Base-by-base conservation (phyloP, 176 grass and related monocot genomes). In the Aegilops tauschii region DNA sequence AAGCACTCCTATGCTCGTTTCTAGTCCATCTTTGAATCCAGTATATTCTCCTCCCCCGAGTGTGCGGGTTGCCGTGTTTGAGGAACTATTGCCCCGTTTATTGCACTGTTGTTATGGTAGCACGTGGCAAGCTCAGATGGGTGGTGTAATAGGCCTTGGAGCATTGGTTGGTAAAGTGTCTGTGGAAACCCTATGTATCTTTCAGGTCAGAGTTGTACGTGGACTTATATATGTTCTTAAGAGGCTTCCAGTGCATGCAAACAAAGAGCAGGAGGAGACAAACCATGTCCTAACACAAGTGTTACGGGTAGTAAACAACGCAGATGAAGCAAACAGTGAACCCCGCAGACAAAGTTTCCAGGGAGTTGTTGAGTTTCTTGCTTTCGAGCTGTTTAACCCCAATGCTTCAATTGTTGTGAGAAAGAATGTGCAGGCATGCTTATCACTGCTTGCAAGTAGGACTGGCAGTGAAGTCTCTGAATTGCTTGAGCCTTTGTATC, bases 261-360 rank as follows among this genome's bases (percentile, higher is more conserved):
- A 96, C 87, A 99, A 96, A 91, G 97, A 99, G 87, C 97, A 99
- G 89, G 97, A 99, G 63, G 97, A 99, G 89, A 96, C 97, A 79
- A 99, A 91, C 62, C 97, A 96, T 90, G 97, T 99, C 79, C 90
- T 99, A 27, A 96, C 90, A 5, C 97, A 96, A 77, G 93, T 99
- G 80, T 83, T 99, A 61, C 85, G 97, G 67, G 97, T 94, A 40
- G 97, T 99, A 79, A 99, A 99, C 82, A 99, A 99, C 81, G 97
- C 93, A 70, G 97, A 99, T 90, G 97, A 99, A 69, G 94, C 97
- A 88, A 99, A 99, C 85, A 99, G 90, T 87, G 97, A 99, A 76
- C 83, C 86, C 72, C 90, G 90, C 30, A 76, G 92, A 18, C 90
- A 96, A 84, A 99, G 97, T 91, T 99, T 99, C 85, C 94, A 96